Percentiles rank a stretch among this genome's conserved stretches.
These are phyloP conservation scores for Alternaria conjuncta DNA, from an alignment of 2,329 filamentous ascomycete genomes.

Conservation along the genomic window DNA sequence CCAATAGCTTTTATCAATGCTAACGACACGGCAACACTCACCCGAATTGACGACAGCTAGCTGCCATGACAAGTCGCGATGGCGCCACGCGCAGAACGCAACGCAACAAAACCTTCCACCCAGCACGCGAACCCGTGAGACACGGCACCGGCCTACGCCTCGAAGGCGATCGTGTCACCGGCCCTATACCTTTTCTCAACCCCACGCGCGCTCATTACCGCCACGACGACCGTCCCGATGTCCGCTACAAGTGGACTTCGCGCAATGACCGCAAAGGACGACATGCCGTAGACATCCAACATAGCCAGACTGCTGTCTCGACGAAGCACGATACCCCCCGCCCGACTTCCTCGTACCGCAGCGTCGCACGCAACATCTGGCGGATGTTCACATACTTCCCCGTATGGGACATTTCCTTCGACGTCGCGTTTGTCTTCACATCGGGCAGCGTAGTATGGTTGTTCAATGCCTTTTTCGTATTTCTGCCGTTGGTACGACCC, in stretches of 20 bases:
- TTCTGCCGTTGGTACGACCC: conserved; percentile 64
- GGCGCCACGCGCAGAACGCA: conserved; percentile 1
- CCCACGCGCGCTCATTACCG: conserved; percentile 49
- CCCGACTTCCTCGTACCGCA: conserved; percentile 40
- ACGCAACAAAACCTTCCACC: conserved; percentile 39
- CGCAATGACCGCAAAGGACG: conserved; percentile 55
- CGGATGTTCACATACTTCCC: conserved; percentile 60
- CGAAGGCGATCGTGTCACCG: conserved; percentile 34
- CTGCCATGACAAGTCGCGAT: not conserved
- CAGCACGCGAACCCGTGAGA: conserved; percentile 33
- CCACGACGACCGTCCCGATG: conserved; percentile 39
- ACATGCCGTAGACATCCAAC: conserved; percentile 46
- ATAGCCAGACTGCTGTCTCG: conserved; percentile 4
- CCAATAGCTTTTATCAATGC: not conserved
- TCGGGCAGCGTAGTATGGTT: conserved; percentile 55
- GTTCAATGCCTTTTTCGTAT: conserved; percentile 68
- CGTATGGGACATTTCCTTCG: conserved; percentile 64
- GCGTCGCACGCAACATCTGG: conserved; percentile 48
- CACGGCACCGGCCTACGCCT: conserved; percentile 28
- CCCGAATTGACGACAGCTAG: not conserved
- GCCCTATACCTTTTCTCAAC: conserved; percentile 58
- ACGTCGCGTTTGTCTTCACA: conserved; percentile 62
- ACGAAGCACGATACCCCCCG: conserved; percentile 38
- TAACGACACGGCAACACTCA: not conserved
- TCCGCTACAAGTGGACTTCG: conserved; percentile 49